phyloP scores from a whole-genome alignment of 2,329 filamentous ascomycete species.

The Diplodia seriata region DNA sequence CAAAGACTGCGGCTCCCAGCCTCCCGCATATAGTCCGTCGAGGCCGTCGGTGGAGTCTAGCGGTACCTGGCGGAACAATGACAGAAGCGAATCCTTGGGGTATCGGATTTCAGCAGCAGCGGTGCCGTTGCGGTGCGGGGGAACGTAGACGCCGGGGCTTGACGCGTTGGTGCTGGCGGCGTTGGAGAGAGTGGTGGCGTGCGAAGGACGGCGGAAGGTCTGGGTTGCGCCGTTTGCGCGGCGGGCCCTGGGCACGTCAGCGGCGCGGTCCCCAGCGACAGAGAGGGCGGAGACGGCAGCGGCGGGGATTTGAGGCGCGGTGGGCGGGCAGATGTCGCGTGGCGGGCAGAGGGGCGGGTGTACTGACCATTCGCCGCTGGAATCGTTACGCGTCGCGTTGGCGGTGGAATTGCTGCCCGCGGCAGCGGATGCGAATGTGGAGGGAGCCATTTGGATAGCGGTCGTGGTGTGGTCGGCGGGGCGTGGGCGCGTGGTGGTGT shows the following conservation, averaged over 20 bases:
- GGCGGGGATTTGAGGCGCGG: neutral
- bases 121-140: conserved; percentile 68
- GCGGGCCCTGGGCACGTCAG: conserved; percentile 59
- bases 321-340: conserved; percentile 31
- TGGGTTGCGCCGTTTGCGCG: conserved; percentile 71
- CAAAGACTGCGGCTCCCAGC: conserved; percentile 78
- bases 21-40: conserved; percentile 71
- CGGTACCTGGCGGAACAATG: conserved; percentile 69
- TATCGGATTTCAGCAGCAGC: conserved; percentile 66
- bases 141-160: conserved; percentile 63
- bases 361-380: conserved; percentile 56
- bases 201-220: conserved; percentile 70
- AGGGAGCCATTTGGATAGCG: conserved; percentile 52
- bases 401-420: conserved; percentile 50
- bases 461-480: neutral
- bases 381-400: conserved; percentile 52
- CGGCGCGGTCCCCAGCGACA: neutral
- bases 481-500: conserved; percentile 28
- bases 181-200: conserved; percentile 61
- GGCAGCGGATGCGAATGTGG: conserved; percentile 59
- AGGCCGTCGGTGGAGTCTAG: conserved; percentile 65
- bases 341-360: conserved; percentile 27
- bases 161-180: conserved; percentile 42
- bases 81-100: conserved; percentile 78
- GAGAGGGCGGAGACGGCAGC: neutral